These are phyloP conservation scores for Leishmania amazonensis DNA, from an alignment of 208 protist species.

Conservation along the genomic window DNA sequence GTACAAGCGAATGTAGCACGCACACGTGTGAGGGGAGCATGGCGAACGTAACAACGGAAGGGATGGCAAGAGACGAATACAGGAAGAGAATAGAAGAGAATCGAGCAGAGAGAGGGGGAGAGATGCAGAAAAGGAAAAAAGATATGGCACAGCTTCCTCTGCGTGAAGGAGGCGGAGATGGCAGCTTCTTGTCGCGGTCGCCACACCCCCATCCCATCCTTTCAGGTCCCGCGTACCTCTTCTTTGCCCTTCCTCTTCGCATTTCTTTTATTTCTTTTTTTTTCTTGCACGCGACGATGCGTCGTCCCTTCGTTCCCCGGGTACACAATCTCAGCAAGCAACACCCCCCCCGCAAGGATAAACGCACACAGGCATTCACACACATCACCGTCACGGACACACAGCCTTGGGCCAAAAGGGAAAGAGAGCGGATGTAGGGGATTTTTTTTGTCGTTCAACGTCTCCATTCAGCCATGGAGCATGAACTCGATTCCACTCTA, in stretches of 20 bases:
- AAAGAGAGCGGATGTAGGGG: background rate
- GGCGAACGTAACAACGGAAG: background rate
- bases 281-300: background rate
- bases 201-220: background rate
- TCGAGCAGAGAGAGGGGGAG: background rate
- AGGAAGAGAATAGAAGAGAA: background rate
- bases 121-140: background rate
- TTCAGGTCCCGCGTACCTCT: background rate
- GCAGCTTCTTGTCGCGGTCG: background rate
- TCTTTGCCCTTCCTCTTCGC: background rate
- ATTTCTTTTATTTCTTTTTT: too few species aligned
- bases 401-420: background rate
- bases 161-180: background rate
- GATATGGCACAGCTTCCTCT: background rate
- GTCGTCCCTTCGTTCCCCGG: background rate
- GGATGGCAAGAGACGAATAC: background rate
- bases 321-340: background rate
- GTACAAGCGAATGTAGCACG: background rate
- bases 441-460: background rate
- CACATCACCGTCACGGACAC: background rate
- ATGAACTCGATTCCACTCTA: background rate
- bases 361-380: background rate
- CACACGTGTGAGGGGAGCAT: background rate
- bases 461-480: background rate
- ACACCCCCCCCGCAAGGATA: background rate